A percentile compares a stretch with the other conserved stretches of the same genome.
Conservation (phyloP, 441 rosid species). For the Theobroma grandiflorum region DNA sequence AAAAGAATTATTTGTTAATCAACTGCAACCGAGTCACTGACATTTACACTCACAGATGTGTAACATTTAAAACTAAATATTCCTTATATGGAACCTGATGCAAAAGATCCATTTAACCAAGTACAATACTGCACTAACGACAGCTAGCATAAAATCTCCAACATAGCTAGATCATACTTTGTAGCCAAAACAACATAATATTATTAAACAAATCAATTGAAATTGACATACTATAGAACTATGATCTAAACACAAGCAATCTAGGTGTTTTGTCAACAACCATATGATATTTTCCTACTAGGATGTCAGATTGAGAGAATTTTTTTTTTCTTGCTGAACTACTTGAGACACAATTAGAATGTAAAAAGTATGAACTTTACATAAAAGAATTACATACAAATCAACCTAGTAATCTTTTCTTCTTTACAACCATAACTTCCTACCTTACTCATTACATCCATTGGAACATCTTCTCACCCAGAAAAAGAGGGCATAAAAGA, state of each 20-base stretch:
- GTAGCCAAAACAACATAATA: neutral
- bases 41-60: neutral
- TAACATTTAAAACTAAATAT: neutral
- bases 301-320: neutral
- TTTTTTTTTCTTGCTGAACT: neutral
- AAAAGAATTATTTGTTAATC: neutral
- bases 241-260: neutral
- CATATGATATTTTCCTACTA: neutral
- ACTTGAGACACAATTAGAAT: neutral
- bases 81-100: neutral
- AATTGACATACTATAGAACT: neutral
- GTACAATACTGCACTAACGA: neutral
- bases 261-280: neutral
- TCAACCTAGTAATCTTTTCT: neutral
- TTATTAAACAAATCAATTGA: neutral
- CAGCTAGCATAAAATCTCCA: neutral
- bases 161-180: neutral
- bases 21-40: neutral
- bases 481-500: slow-evolving; percentile 18
- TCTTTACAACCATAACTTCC: neutral
- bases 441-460: slow-evolving; percentile 4
- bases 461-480: neutral
- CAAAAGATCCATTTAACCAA: neutral
- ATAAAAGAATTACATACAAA: neutral
- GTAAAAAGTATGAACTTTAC: neutral